Percentiles rank a stretch among this genome's conserved stretches.
Conservation (phyloP, 2,329 filamentous ascomycete species). For the Calycina marina region DNA sequence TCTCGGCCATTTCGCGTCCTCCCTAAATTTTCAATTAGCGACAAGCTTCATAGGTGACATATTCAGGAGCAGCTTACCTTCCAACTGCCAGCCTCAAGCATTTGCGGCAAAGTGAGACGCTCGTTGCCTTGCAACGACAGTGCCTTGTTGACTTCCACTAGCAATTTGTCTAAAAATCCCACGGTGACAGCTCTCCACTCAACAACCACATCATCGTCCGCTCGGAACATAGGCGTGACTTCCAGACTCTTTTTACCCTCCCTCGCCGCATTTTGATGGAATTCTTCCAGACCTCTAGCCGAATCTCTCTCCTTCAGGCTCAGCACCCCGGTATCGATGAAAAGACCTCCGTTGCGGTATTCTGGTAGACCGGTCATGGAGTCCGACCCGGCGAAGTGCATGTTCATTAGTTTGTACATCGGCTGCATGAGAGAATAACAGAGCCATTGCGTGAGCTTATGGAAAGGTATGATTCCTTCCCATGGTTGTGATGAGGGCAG, state of each 20-base stretch:
- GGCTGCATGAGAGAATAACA: constrained; percentile 88
- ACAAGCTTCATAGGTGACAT: background rate
- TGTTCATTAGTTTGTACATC: constrained; percentile 66
- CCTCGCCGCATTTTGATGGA: constrained; percentile 54
- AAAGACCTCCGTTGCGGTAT: constrained; percentile 80
- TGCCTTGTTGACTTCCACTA: constrained; percentile 38
- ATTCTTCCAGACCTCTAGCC: constrained; percentile 56
- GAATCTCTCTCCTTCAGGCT: constrained; percentile 57
- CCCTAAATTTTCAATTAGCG: constrained; percentile 36
- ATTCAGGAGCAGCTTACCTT: constrained; percentile 57
- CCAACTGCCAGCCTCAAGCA: constrained; percentile 94
- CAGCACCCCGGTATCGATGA: constrained; percentile 72
- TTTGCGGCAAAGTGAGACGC: constrained; percentile 63
- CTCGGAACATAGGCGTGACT: constrained; percentile 58
- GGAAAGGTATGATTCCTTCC: constrained; percentile 36
- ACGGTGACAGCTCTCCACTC: constrained; percentile 68
- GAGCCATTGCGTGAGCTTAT: constrained; percentile 91
- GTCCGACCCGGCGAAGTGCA: constrained; percentile 69
- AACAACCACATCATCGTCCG: constrained; percentile 64
- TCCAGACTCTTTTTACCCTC: constrained; percentile 59
- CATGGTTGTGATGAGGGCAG: constrained; percentile 32
- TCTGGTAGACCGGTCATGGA: constrained; percentile 79
- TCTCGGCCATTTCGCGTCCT: constrained; percentile 88
- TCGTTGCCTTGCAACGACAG: constrained; percentile 46
- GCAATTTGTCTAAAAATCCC: constrained; percentile 57